Evolutionary conservation across 2,329 filamentous ascomycete species (phyloP).

Genomic region (Tympanopsis confertula): DNA sequence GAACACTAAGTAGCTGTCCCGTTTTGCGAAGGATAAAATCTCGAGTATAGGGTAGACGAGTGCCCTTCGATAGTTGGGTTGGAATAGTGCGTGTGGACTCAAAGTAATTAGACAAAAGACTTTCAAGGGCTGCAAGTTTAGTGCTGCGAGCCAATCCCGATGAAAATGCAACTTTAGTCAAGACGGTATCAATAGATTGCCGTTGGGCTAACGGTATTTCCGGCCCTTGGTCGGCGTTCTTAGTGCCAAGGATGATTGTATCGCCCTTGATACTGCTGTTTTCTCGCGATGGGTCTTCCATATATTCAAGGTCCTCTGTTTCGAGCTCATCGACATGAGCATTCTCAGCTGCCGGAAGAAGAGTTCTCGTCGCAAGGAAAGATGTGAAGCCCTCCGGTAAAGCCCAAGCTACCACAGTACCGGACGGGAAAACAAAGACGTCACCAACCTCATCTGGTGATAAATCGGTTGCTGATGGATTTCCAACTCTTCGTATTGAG

Average conservation of each 20-base stretch:
- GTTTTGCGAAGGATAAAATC: slow-evolving; percentile 62
- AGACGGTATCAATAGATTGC: slow-evolving; percentile 22
- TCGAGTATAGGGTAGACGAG: slow-evolving; percentile 45
- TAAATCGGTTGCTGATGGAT: neutral
- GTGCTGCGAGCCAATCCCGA: slow-evolving; percentile 60
- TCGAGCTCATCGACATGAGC: slow-evolving; percentile 50
- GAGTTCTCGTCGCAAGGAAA: slow-evolving; percentile 42
- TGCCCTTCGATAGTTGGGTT: slow-evolving; percentile 45
- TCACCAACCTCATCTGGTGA: slow-evolving; percentile 28
- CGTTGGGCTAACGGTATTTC: slow-evolving; percentile 6
- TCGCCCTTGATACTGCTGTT: slow-evolving; percentile 58
- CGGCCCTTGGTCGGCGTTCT: slow-evolving; percentile 11
- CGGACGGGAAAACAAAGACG: slow-evolving; percentile 47
- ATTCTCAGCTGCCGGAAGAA: slow-evolving; percentile 48
- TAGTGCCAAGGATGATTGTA: slow-evolving; percentile 58
- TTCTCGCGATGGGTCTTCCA: slow-evolving; percentile 49
- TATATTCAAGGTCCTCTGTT: slow-evolving; percentile 58
- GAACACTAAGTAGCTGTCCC: slow-evolving; percentile 56
- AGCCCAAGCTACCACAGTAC: slow-evolving; percentile 47
- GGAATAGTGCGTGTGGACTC: slow-evolving; percentile 56
- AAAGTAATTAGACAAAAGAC: slow-evolving; percentile 52
- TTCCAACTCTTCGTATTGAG: neutral
- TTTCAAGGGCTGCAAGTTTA: slow-evolving; percentile 61
- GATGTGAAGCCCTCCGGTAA: slow-evolving; percentile 50
- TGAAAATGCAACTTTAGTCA: slow-evolving; percentile 66